These are phyloP conservation scores for Misopates orontium DNA, from an alignment of 257 asterid species.

Conservation along the genomic window DNA sequence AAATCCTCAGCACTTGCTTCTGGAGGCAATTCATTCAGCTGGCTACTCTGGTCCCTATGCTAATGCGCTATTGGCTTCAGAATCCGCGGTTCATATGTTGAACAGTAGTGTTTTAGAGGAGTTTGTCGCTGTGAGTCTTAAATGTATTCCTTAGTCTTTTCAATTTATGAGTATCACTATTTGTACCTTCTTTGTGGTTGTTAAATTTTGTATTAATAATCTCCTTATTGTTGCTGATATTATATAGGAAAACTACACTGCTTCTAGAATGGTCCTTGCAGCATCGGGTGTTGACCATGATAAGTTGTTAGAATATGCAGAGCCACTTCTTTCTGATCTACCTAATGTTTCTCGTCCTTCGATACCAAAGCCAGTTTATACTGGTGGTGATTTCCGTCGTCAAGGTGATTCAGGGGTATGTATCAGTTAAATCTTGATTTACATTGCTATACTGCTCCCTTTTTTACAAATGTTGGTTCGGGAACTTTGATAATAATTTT, in stretches of 20 bases:
- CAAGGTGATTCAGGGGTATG: conserved; percentile 82
- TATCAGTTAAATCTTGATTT: conserved; percentile 21
- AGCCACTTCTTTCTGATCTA: conserved; percentile 79
- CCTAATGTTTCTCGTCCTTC: conserved; percentile 40
- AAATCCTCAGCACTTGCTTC: conserved; percentile 72
- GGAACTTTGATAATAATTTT: not conserved
- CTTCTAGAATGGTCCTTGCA: conserved; percentile 83
- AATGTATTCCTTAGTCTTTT: not conserved
- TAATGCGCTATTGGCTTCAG: conserved; percentile 70
- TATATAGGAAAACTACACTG: conserved; percentile 70
- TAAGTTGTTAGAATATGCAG: conserved; percentile 67
- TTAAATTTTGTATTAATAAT: conserved; percentile 15
- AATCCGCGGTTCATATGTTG: conserved; percentile 54
- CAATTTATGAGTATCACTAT: not conserved
- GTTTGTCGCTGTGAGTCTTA: conserved; percentile 69
- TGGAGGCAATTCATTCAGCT: conserved; percentile 82
- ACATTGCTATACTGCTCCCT: not conserved
- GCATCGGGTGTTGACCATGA: conserved; percentile 95
- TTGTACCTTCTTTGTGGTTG: conserved; percentile 6
- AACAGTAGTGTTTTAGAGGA: conserved; percentile 69
- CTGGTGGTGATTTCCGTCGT: conserved; percentile 80
- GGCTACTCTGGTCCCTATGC: conserved; percentile 74
- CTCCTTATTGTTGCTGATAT: conserved; percentile 14
- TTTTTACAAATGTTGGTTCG: not conserved
- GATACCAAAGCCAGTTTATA: conserved; percentile 63